Percentiles rank a stretch among this genome's conserved stretches.
Conservation (phyloP, 345 rosid genomes). For the Pistacia atlantica region DNA sequence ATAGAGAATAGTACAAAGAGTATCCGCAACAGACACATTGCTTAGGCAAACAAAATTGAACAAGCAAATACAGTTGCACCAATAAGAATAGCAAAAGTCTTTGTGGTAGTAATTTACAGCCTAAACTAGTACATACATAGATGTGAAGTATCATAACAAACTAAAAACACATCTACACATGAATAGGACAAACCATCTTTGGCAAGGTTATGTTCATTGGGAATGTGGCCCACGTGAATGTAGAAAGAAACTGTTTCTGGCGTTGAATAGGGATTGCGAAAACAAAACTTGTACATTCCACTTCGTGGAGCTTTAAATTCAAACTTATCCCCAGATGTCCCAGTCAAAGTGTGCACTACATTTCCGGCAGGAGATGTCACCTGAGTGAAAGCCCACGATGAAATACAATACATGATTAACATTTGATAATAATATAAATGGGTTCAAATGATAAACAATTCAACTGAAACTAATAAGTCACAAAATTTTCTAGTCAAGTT, state of each 20-base stretch:
- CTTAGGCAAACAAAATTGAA: not conserved
- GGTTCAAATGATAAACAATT: not conserved
- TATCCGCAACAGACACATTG: not conserved
- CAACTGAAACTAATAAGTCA: not conserved
- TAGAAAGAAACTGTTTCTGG: conserved; percentile 96
- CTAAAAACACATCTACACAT: not conserved
- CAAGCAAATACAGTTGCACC: conserved; percentile 3
- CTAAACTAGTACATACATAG: conserved; percentile 6
- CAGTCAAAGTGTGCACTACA: conserved; percentile 61
- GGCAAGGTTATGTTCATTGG: conserved; percentile 88
- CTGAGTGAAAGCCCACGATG: conserved; percentile 34
- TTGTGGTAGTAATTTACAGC: conserved; percentile 1
- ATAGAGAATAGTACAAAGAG: not conserved
- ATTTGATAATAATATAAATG: not conserved
- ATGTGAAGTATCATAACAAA: conserved; percentile 7
- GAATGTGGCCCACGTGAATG: conserved; percentile 95
- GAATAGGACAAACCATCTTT: conserved; percentile 71
- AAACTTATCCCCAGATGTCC: conserved; percentile 95
- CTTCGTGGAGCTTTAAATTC: conserved; percentile 88
- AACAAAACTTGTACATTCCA: conserved; percentile 98
- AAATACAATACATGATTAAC: not conserved
- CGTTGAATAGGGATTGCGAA: conserved; percentile 85
- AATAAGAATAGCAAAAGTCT: not conserved
- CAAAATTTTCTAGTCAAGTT: not conserved
- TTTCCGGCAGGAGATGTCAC: conserved; percentile 88